Conservation (phyloP, 1,284 basidiomycete genomes). For the Ganoderma resinaceum region DNA sequence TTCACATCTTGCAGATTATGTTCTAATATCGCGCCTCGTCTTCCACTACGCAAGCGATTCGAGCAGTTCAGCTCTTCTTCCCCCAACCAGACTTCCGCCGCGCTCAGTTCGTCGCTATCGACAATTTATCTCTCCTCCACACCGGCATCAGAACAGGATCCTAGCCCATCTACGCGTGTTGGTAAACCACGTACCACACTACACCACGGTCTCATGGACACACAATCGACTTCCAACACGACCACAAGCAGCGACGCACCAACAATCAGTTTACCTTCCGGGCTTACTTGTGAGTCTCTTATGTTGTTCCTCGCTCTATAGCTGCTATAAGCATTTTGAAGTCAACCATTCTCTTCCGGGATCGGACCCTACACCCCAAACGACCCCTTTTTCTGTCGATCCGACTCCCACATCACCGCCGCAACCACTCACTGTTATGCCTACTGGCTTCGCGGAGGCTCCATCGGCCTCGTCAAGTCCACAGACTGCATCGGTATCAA, state of each 20-base stretch:
- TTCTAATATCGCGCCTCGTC: neutral
- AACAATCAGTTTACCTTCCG: neutral
- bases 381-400: no score
- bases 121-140: neutral
- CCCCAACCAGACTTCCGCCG: neutral
- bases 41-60: neutral
- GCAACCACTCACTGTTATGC: neutral
- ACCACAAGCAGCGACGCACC: no score
- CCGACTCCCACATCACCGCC: neutral
- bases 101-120: neutral
- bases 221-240: neutral
- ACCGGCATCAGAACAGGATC: neutral
- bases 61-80: neutral
- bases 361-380: no score
- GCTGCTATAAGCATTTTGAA: neutral
- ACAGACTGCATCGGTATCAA: neutral
- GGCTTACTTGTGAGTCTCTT: neutral
- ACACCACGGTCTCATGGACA: neutral
- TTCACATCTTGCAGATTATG: neutral
- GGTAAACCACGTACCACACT: neutral
- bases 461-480: neutral
- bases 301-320: neutral
- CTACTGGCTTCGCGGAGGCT: neutral
- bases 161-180: neutral
- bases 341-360: neutral